Conservation (phyloP, 1,284 basidiomycete species). For the Laetiporus sulphureus region DNA sequence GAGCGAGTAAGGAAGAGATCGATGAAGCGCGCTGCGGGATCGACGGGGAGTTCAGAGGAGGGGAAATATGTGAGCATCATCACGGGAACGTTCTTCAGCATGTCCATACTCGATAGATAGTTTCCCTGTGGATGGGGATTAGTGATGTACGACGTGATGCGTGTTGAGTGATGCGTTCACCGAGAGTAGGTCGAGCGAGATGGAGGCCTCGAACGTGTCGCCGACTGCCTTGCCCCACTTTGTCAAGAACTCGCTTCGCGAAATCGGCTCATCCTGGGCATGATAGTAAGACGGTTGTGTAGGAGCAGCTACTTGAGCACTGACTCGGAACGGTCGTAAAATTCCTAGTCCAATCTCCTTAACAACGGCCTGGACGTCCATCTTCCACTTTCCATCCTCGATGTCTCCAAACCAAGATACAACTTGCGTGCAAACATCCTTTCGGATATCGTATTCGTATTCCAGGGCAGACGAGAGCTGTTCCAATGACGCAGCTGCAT, state of each 20-base stretch:
- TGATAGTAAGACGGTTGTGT: background rate
- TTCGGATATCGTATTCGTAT: conserved; percentile 67
- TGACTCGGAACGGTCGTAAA: conserved; percentile 57
- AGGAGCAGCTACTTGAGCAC: conserved; percentile 4
- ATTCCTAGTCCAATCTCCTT: conserved; percentile 69
- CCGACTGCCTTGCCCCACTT: conserved; percentile 71
- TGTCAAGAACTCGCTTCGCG: conserved; percentile 46
- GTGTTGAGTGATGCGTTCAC: conserved; percentile 36
- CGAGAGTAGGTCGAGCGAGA: conserved; percentile 55
- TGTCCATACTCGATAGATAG: conserved; percentile 43
- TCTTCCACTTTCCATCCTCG: conserved; percentile 50
- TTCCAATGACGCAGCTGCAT: conserved; percentile 42
- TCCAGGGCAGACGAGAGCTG: conserved; percentile 53
- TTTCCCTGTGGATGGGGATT: conserved; percentile 48
- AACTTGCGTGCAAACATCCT: conserved; percentile 57
- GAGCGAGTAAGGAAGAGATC: conserved; percentile 78
- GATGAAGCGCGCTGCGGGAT: conserved; percentile 71
- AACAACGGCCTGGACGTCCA: conserved; percentile 52
- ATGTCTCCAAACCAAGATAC: conserved; percentile 76
- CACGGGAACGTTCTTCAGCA: conserved; percentile 21
- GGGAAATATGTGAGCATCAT: conserved; percentile 61
- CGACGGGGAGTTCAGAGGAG: conserved; percentile 61
- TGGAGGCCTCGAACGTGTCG: conserved; percentile 58
- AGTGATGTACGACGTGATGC: conserved; percentile 4
- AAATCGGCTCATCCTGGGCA: conserved; percentile 49